Evolutionary conservation across 805 yeast species (phyloP).

Genomic region (Clavispora vitiphila): DNA sequence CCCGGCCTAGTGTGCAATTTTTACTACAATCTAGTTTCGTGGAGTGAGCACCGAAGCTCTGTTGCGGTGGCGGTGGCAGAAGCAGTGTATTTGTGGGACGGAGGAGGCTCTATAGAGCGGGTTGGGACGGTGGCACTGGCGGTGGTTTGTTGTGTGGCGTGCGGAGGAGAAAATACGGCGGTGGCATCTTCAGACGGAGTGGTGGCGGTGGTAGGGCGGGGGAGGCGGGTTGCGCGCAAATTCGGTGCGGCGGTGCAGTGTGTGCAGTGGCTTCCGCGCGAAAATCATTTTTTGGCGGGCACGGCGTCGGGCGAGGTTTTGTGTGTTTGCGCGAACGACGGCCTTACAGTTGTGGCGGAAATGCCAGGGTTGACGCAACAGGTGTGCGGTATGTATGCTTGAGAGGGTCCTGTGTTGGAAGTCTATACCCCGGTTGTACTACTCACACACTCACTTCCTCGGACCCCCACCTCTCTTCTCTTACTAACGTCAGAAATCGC

Average conservation of each 20-base stretch:
- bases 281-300: constrained; percentile 50
- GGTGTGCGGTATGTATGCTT: constrained; percentile 32
- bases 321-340: constrained; percentile 22
- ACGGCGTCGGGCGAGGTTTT: constrained; percentile 59
- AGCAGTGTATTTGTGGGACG: constrained; percentile 61
- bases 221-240: constrained; percentile 27
- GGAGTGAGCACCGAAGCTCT: constrained; percentile 51
- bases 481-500: constrained; percentile 48
- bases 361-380: constrained; percentile 30
- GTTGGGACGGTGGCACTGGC: constrained; percentile 8
- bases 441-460: too few relatives aligned
- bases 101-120: constrained; percentile 38
- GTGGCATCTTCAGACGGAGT: constrained; percentile 48
- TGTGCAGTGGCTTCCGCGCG: constrained; percentile 52
- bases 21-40: constrained; percentile 68
- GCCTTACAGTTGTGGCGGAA: constrained; percentile 7
- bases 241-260: constrained; percentile 40
- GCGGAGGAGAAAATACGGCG: constrained; percentile 28
- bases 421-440: not conserved
- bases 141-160: constrained; percentile 6
- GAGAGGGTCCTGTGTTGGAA: too few relatives aligned
- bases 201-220: constrained; percentile 26
- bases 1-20: constrained; percentile 64
- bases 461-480: too few relatives aligned
- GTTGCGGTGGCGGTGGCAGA: constrained; percentile 65